A percentile compares a stretch with the other conserved stretches of the same genome.
phyloP scores from a whole-genome alignment of 345 rosid species.

The Citropsis articulata region DNA sequence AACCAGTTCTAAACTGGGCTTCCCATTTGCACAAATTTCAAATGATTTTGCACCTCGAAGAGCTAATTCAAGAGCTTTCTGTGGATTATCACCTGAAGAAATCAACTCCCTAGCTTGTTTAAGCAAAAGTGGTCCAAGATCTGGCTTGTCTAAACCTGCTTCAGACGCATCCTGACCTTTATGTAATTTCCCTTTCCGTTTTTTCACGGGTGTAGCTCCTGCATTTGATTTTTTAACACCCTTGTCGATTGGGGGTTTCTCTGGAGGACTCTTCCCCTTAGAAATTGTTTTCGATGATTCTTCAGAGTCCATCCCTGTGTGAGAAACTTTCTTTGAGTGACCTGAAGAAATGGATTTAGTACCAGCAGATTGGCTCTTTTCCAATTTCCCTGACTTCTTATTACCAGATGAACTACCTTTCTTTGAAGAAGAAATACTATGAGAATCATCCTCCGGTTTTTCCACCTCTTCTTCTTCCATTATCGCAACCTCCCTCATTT shows the following conservation, averaged over 20 bases:
- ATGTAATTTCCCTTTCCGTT: constrained; percentile 44
- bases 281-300: constrained; percentile 35
- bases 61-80: constrained; percentile 71
- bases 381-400: constrained; percentile 47
- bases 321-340: constrained; percentile 32
- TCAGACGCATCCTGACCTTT: constrained; percentile 46
- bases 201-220: constrained; percentile 38
- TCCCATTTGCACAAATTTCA: constrained; percentile 59
- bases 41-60: constrained; percentile 68
- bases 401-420: constrained; percentile 38
- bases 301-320: constrained; percentile 27
- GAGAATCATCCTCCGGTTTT: constrained; percentile 41
- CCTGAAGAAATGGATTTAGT: constrained; percentile 38
- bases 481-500: constrained; percentile 51
- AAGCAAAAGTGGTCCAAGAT: constrained; percentile 68
- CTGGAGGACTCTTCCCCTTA: constrained; percentile 35
- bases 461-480: constrained; percentile 50
- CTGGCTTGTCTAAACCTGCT: constrained; percentile 45
- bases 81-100: constrained; percentile 64
- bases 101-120: constrained; percentile 75
- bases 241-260: constrained; percentile 44
- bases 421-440: constrained; percentile 39
- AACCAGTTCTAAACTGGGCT: constrained; percentile 64
- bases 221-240: constrained; percentile 39
- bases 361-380: constrained; percentile 34